Evolutionary conservation across 768 basidiomycete genomes (phyloP), one percentile per base, ranked within the genome.

Genomic region (Suillus decipiens): DNA sequence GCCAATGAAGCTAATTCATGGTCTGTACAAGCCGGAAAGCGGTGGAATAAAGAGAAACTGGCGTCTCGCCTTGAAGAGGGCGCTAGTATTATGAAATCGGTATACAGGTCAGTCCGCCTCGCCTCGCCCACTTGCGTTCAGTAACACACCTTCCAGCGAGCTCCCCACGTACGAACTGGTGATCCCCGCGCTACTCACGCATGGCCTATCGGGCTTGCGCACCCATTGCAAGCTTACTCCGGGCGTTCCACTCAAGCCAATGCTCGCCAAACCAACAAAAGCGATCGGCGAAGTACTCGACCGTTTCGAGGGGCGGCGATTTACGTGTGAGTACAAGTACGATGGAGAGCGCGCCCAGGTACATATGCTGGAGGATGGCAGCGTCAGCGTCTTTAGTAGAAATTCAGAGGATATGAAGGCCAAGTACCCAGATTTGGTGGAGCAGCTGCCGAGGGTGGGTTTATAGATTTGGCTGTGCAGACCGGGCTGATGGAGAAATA

Each of bases 391-490:
- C 48, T 99, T 98, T 77, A 96, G 94, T 73, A 82, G 97, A 61
- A 99, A 99, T 76, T 97, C 95, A 31, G 97, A 99, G 75, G 95
- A 99, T 69, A 99, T 99, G 97, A 95, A 91, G 73, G 94, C 94
- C 75, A 99, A 99, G 73, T 99, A 99, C 78, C 97, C 97, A 0
- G 97, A 99, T 79, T 81, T 99, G n/a, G 86, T 97, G 12, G 93
- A 94, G 64, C 95, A 98, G 72, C 81, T 98, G 22, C 94, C 96
- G 5, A 85, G 84, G 56, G 96, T 95, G 63, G 54, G 80, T 14
- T 60, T 10, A 48, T 63, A 59, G 9, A 10, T 3, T 9, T 17
- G 19, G 7, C 48, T n/a, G 60, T 24, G 10, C 33, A 3, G 33
- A 53, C n/a, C 19, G 17, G 3, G 17, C 47, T 45, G 22, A 41